Evolutionary conservation across 1,284 basidiomycete genomes (phyloP).

Genomic region (Polyporus tsugae): DNA sequence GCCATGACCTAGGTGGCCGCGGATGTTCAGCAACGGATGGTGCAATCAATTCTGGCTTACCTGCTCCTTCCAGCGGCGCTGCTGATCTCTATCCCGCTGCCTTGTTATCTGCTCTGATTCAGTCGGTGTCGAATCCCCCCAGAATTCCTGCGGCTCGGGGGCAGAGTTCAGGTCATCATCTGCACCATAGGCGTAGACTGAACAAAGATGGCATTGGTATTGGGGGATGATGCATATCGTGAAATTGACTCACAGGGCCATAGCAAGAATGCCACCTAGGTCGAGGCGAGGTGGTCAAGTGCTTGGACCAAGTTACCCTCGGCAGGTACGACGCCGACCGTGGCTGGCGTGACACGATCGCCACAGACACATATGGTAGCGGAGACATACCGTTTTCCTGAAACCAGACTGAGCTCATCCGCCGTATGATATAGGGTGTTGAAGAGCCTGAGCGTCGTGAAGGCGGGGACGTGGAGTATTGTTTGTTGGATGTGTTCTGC

Average conservation of each 20-base stretch:
- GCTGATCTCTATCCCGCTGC: too few relatives aligned
- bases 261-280: neutral
- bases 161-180: neutral
- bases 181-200: neutral
- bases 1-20: constrained; percentile 4
- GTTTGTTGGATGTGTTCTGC: neutral
- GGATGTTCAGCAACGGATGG: too few relatives aligned
- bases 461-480: neutral
- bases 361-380: neutral
- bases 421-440: neutral
- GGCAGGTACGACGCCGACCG: neutral
- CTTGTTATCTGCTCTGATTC: neutral
- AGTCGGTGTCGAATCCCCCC: neutral
- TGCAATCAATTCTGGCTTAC: neutral
- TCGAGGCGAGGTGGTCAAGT: neutral
- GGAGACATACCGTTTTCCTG: neutral
- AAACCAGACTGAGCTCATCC: neutral
- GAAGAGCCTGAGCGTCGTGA: neutral
- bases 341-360: neutral
- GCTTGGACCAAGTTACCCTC: neutral
- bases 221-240: neutral
- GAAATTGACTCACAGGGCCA: neutral
- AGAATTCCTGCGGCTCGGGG: neutral
- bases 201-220: neutral
- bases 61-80: neutral